Evolutionary conservation across 2,329 filamentous ascomycete genomes (phyloP), one percentile per base, ranked within the genome.

Genomic region (Lithohypha guttulata): DNA sequence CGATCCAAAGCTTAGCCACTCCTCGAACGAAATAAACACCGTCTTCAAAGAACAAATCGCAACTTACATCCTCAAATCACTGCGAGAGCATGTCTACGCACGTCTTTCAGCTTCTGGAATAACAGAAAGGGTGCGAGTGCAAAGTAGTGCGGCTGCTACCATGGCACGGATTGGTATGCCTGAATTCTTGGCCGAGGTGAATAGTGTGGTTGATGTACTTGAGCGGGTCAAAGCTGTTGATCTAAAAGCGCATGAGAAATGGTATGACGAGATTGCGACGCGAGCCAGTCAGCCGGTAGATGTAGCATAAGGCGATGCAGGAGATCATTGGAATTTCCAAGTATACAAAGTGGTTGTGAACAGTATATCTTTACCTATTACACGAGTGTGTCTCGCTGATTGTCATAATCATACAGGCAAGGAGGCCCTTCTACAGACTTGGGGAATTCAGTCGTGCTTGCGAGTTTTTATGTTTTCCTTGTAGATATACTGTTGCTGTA

Each of bases 21-120:
- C 40, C 36, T 33, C 46, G 43, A 32, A 41, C 39, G 22, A 41
- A 37, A 40, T n/a, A 10, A 47, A 60, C 2, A 54, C 62, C 2
- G 64, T 64, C 45, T 70, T 78, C 32, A 66, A 66, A 0, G 75
- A 79, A 46, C 75, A 75, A 3, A 73, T 79, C 9, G 65, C 74
- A 28, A 73, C 72, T 43, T 68, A 78, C 15, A 63, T 79, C 14
- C 69, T 75, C 48, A 70, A 73, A 34, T 68, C 75, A 3, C 60
- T 79, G 15, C 70, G 71, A 32, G 64, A 66, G 1, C 75, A 79
- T 50, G 53, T 69, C 7, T 57, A 66, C 27, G 64, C 64, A 22
- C 70, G 75, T 7, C 62, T 79, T 1, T 69, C 66, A 27, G 75
- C 75, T n/a, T 65, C 64, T n/a, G 77, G 70, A 46, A 70, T 70